These are phyloP conservation scores for Debaryomyces sp. DNA, from an alignment of 1,139 yeast species.

Conservation along the genomic window DNA sequence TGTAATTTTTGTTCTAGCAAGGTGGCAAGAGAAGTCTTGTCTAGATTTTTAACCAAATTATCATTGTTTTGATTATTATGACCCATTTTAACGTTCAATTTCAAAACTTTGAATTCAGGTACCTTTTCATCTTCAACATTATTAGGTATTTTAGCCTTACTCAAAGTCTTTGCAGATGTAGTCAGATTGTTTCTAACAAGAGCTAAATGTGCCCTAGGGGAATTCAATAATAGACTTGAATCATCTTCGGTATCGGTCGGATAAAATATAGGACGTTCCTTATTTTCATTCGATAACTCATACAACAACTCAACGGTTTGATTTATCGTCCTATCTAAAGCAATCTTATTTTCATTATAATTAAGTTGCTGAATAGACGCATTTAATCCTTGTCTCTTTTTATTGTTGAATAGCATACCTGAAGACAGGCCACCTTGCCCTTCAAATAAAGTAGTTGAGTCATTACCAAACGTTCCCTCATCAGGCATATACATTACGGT, in stretches of 20 bases:
- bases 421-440: constrained; percentile 27
- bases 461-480: constrained; percentile 28
- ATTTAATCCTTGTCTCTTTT: constrained; percentile 23
- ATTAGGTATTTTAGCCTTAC: constrained; percentile 29
- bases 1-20: constrained; percentile 65
- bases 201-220: constrained; percentile 52
- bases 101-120: constrained; percentile 60
- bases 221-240: constrained; percentile 41
- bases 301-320: constrained; percentile 55
- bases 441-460: constrained; percentile 31
- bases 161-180: constrained; percentile 24
- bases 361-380: constrained; percentile 65
- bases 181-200: constrained; percentile 48
- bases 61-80: constrained; percentile 38
- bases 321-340: constrained; percentile 64
- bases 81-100: constrained; percentile 64
- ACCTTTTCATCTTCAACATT: constrained; percentile 23
- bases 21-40: constrained; percentile 65
- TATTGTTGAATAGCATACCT: constrained; percentile 3
- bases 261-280: constrained; percentile 63
- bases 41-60: constrained; percentile 55
- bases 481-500: constrained; percentile 37
- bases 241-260: constrained; percentile 51
- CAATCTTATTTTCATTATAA: constrained; percentile 66
- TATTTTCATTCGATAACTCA: constrained; percentile 59